phyloP scores from a whole-genome alignment of 2,329 filamentous ascomycete genomes.

The Beauveria medogensis region DNA sequence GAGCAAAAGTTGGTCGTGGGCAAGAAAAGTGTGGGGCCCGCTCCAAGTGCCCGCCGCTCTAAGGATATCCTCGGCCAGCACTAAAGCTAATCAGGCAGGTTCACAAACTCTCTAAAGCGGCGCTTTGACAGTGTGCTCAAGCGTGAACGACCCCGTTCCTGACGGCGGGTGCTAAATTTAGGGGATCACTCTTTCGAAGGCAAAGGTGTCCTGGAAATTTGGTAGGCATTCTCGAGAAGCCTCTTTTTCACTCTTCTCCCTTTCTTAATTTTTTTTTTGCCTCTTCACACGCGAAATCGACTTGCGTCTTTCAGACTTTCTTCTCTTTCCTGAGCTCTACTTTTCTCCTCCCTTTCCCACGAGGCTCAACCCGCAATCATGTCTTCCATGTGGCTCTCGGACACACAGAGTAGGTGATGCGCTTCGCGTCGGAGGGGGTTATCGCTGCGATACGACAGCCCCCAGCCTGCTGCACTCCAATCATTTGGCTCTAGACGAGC shows the following conservation, averaged over 20 bases:
- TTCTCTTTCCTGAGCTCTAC: not conserved
- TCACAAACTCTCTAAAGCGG: not conserved
- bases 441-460: not conserved
- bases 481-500: not conserved
- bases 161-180: constrained; percentile 5
- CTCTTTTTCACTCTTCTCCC: not conserved
- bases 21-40: not conserved
- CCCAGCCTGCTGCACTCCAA: not conserved
- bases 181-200: constrained; percentile 8
- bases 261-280: not conserved
- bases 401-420: constrained; percentile 73
- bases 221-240: not conserved
- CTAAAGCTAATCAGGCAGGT: not conserved
- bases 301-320: too few relatives aligned
- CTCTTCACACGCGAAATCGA: not conserved
- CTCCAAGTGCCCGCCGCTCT: not conserved
- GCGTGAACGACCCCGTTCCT: not conserved
- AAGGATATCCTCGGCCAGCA: not conserved
- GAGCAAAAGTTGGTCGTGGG: not conserved
- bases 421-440: not conserved
- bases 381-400: constrained; percentile 93
- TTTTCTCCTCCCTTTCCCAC: not conserved
- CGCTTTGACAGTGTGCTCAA: not conserved
- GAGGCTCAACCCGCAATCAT: constrained; percentile 36
- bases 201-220: constrained; percentile 13